Base-by-base conservation (phyloP, 208 protist genomes). In the Trichomonas tenax region DNA sequence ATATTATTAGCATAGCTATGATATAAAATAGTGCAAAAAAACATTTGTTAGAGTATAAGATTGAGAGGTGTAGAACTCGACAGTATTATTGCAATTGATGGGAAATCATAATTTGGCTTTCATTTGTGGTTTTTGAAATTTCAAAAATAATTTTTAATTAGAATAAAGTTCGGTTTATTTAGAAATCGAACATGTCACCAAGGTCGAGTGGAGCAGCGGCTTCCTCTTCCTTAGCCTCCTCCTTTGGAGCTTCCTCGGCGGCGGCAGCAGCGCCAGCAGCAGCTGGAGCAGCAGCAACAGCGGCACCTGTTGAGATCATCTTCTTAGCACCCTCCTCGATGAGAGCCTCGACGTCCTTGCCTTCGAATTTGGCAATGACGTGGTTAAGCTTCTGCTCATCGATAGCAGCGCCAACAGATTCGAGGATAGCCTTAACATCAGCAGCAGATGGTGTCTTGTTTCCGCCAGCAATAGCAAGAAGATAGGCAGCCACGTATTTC, bases 381-480 rank as follows among this genome's bases (percentile, higher is more conserved):
- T 93, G 44, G 1, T 96, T 46, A 23, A 98, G 72, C 90, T 97
- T 26, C 15, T 86, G 96, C 17, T 96, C 96, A 86, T 98, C 98
- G 84, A 96, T 96, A 84, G 97, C 96, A 96, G 97, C 93, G 86
- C 97, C 97, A 82, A 97, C 98, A 41, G 97, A 97, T 11, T 96
- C 63, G 63, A 98, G 96, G 95, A 98, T 97, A 88, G 97, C 97
- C 96, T 97, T 98, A 95, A 98, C 95, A 95, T 97, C 96, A 49
- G 41, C 97, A 38, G 23, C 97, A 46, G 96, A 96, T 90, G 97
- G 97, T 63, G 38, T 95, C 17, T 96, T 97, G 63, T 98, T 98
- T 96, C 98, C 98, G 95, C 96, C 97, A 49, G 98, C 97, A n/a
- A 97, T 96, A 41, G 96, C 96, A 58, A 98, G 97, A 38, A 98